Conservation (phyloP, 352 stramenopile genomes). For the Globisporangium abappressorium region DNA sequence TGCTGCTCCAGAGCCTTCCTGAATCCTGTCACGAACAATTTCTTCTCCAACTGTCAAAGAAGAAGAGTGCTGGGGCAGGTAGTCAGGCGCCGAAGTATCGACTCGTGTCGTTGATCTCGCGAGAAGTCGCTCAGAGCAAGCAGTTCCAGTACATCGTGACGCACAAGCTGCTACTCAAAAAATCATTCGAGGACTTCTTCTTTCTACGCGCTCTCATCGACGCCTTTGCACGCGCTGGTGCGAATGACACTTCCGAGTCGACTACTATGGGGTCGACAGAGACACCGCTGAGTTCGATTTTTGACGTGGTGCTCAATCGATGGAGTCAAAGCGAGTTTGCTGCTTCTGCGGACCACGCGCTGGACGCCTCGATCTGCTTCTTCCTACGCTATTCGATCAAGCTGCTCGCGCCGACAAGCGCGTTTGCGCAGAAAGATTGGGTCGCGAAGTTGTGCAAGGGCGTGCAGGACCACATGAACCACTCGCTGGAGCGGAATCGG, state of each 20-base stretch:
- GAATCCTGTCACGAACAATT: constrained; percentile 51
- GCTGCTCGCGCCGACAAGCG: constrained; percentile 21
- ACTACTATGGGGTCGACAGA: neutral
- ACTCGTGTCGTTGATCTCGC: constrained; percentile 43
- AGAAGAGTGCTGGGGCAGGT: constrained; percentile 1
- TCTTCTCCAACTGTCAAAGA: constrained; percentile 38
- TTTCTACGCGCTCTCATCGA: constrained; percentile 54
- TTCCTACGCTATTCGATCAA: constrained; percentile 64
- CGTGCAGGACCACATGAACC: constrained; percentile 68
- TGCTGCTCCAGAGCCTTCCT: constrained; percentile 44
- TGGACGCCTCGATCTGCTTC: constrained; percentile 58
- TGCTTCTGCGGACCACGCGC: constrained; percentile 38
- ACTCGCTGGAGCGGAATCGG: constrained; percentile 57
- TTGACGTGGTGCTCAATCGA: constrained; percentile 50
- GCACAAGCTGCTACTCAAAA: constrained; percentile 60
- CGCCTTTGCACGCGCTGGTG: constrained; percentile 19
- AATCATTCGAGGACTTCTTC: constrained; percentile 42
- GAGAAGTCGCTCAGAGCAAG: constrained; percentile 30
- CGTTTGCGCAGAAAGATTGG: constrained; percentile 48
- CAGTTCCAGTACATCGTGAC: constrained; percentile 66
- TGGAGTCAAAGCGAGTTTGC: constrained; percentile 65
- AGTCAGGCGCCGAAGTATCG: constrained; percentile 38
- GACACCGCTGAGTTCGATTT: constrained; percentile 35
- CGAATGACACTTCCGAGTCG: neutral
- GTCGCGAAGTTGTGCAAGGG: constrained; percentile 66